These are phyloP conservation scores for Zygoascus flipseniorum DNA, from an alignment of 805 yeast species.

Conservation along the genomic window DNA sequence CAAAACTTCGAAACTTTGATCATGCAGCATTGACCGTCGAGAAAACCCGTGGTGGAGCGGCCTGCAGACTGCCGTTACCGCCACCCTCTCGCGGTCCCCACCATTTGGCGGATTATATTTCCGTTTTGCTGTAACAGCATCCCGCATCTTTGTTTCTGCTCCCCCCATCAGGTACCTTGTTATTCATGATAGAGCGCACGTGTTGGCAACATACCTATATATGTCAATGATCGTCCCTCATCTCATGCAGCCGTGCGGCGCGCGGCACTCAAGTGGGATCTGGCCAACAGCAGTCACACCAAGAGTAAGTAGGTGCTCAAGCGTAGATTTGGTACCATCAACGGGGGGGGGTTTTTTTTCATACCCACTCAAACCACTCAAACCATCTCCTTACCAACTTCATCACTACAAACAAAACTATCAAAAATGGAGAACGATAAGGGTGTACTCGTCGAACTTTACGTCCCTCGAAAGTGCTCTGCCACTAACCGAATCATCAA, in stretches of 20 bases:
- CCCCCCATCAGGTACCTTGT: no score
- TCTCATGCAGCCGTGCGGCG: background rate
- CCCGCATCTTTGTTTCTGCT: no score
- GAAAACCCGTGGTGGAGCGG: no score
- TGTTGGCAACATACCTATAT: no score
- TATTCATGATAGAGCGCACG: no score
- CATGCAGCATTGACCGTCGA: background rate
- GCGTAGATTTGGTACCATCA: background rate
- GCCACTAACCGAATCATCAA: conserved; percentile 99
- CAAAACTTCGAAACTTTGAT: background rate
- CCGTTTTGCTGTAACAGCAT: no score
- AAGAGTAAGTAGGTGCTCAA: background rate
- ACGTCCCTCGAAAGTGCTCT: conserved; percentile 99
- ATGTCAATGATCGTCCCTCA: background rate
- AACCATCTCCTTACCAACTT: conserved; percentile 1
- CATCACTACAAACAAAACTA: background rate
- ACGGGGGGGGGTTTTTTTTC: background rate
- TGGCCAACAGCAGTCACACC: background rate
- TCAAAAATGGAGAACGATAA: conserved; percentile 92
- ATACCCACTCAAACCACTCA: background rate
- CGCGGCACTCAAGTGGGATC: background rate
- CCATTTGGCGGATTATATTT: no score
- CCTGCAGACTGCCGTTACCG: no score
- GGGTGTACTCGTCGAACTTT: conserved; percentile 99
- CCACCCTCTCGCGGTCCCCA: no score